phyloP scores from a whole-genome alignment of 2,329 filamentous ascomycete genomes.

The Neonectria ditissima region DNA sequence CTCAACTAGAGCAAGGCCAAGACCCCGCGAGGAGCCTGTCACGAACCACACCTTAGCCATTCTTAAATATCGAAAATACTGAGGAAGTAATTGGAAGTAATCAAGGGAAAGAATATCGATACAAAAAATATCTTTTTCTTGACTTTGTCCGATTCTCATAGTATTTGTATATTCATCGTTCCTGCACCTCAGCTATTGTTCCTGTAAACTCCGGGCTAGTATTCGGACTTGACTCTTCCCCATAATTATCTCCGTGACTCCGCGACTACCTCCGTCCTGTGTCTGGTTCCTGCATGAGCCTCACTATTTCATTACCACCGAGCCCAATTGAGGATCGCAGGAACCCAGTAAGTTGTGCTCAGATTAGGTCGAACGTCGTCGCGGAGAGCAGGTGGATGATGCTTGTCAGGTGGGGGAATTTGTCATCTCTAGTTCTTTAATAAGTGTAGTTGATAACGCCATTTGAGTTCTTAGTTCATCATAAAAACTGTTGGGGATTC shows the following conservation, averaged over 20 bases:
- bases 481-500: neutral
- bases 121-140: neutral
- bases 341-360: neutral
- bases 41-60: constrained; percentile 58
- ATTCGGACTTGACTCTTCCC: neutral
- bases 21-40: constrained; percentile 61
- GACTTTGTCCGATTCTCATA: neutral
- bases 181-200: neutral
- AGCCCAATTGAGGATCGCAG: neutral
- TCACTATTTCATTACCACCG: neutral
- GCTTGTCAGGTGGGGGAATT: neutral
- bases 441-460: neutral
- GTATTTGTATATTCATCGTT: neutral
- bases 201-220: neutral
- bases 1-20: constrained; percentile 57
- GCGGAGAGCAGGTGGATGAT: neutral
- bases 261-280: neutral
- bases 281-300: neutral
- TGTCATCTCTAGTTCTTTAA: neutral
- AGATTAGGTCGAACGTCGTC: neutral
- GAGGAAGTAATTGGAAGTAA: neutral
- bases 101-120: neutral
- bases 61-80: neutral
- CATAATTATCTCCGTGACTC: constrained; percentile 3
- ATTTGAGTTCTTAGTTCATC: neutral